Conservation (phyloP, 495 filamentous ascomycete genomes). For the Xylaria intraflava region DNA sequence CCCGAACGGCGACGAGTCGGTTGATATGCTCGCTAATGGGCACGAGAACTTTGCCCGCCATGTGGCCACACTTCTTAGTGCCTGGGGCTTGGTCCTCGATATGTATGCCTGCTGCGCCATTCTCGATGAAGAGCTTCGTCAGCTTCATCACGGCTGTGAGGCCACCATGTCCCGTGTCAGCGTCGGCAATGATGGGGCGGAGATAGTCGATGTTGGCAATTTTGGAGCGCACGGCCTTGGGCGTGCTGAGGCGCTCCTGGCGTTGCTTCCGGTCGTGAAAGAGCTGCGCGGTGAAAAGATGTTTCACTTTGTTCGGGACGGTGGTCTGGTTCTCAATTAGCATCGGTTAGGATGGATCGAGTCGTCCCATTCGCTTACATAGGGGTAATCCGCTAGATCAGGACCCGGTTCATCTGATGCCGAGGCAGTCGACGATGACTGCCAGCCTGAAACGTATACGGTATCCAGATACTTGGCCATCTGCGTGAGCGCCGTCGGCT, state of each 20-base stretch:
- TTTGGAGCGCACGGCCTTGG: constrained; percentile 63
- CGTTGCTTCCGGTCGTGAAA: constrained; percentile 99
- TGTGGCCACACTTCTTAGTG: constrained; percentile 99
- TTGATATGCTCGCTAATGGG: constrained; percentile 98
- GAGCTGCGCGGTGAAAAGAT: constrained; percentile 95
- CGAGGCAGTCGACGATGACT: constrained; percentile 93
- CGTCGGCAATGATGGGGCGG: constrained; percentile 92
- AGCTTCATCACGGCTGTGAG: constrained; percentile 98
- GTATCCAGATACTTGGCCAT: constrained; percentile 99
- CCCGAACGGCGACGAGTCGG: constrained; percentile 90
- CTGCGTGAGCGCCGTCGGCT: constrained; percentile 96
- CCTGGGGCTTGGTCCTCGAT: constrained; percentile 98
- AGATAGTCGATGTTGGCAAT: constrained; percentile 88
- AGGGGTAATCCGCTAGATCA: constrained; percentile 97
- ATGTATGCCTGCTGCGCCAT: constrained; percentile 94
- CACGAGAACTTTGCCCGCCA: constrained; percentile 98
- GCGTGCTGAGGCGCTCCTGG: constrained; percentile 79
- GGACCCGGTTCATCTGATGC: constrained; percentile 91
- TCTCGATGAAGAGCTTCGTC: constrained; percentile 95
- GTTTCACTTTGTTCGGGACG: constrained; percentile 94
- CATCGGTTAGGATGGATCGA: not conserved
- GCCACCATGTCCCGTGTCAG: constrained; percentile 95
- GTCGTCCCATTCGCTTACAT: constrained; percentile 49
- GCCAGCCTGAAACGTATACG: constrained; percentile 98
- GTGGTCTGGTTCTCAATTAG: constrained; percentile 60